These are phyloP conservation scores for Flueggea neowawraea DNA, from an alignment of 441 rosid species.

Conservation along the genomic window DNA sequence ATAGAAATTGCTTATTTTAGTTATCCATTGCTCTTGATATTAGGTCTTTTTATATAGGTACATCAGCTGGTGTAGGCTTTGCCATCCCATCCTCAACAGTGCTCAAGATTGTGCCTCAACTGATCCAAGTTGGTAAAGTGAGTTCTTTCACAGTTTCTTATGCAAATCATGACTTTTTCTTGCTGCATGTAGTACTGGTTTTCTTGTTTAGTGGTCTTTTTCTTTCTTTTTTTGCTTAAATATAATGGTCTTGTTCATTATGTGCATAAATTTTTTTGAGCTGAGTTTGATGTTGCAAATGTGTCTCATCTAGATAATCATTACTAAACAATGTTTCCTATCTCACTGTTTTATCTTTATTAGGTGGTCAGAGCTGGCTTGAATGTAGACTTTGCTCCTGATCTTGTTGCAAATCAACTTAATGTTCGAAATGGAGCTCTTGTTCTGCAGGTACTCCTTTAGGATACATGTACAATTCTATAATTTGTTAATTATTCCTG, in stretches of 20 bases:
- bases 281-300: neutral
- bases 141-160: conserved; percentile 20
- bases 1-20: neutral
- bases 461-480: neutral
- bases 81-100: conserved; percentile 96
- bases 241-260: conserved; percentile 1
- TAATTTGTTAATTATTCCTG: no score
- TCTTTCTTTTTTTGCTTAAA: neutral
- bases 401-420: conserved; percentile 81
- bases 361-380: conserved; percentile 87
- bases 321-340: neutral
- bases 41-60: conserved; percentile 42
- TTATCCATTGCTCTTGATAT: neutral
- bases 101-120: conserved; percentile 84
- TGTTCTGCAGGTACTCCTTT: conserved; percentile 56
- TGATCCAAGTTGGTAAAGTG: conserved; percentile 82
- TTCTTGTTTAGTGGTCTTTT: neutral
- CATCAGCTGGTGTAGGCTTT: conserved; percentile 97
- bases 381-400: conserved; percentile 85
- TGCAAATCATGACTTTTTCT: neutral
- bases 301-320: neutral
- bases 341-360: conserved; percentile 6
- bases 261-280: neutral
- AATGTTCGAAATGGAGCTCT: conserved; percentile 93
- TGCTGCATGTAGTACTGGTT: neutral